phyloP scores from a whole-genome alignment of 768 basidiomycete species.

The Gymnopilus dilepis region DNA sequence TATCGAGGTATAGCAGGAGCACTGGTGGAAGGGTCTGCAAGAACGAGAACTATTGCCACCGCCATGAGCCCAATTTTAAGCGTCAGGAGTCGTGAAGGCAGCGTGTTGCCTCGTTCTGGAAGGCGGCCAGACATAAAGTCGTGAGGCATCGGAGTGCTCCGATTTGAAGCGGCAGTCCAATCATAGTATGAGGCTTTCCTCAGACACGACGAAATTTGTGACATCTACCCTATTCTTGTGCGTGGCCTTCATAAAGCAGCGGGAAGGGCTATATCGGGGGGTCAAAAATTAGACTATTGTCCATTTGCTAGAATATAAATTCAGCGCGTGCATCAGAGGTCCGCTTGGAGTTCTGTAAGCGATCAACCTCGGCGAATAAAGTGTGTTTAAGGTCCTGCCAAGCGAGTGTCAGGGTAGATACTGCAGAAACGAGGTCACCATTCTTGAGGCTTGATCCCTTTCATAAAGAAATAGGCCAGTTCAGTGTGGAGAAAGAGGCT shows the following conservation, averaged over 20 bases:
- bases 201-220: slow-evolving; percentile 14
- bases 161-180: slow-evolving; percentile 25
- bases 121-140: slow-evolving; percentile 35
- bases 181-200: slow-evolving; percentile 29
- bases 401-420: slow-evolving; percentile 5
- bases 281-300: slow-evolving; percentile 5
- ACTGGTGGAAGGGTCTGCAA: slow-evolving; percentile 27
- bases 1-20: slow-evolving; percentile 34
- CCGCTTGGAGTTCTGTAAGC: background rate
- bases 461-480: slow-evolving; percentile 8
- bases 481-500: slow-evolving; percentile 20
- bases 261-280: slow-evolving; percentile 2
- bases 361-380: slow-evolving; percentile 8
- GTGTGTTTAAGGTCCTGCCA: slow-evolving; percentile 17
- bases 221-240: slow-evolving; percentile 11
- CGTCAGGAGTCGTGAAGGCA: slow-evolving; percentile 29
- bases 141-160: slow-evolving; percentile 49
- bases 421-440: background rate
- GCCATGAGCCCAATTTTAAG: slow-evolving; percentile 31
- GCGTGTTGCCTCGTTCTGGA: slow-evolving; percentile 50
- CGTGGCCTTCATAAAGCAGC: slow-evolving; percentile 4
- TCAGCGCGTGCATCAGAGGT: slow-evolving; percentile 14
- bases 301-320: slow-evolving; percentile 10
- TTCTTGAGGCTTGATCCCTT: background rate
- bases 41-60: slow-evolving; percentile 25